Conservation (phyloP, 176 grass and related monocot genomes). For the Guadua angustifolia region DNA sequence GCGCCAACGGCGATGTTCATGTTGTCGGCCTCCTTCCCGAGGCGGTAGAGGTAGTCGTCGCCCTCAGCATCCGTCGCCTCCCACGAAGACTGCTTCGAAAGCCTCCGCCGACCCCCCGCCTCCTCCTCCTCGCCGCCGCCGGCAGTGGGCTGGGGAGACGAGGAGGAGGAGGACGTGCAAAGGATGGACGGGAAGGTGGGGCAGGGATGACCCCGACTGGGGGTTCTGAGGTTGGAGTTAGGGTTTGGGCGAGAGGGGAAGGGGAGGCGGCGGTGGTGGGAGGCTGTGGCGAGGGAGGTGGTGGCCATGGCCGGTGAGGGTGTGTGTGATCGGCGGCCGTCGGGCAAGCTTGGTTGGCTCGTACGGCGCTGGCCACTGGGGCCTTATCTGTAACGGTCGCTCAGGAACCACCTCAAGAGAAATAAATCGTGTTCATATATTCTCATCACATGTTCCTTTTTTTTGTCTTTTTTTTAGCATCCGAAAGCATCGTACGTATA, state of each 20-base stretch:
- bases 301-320: slow-evolving; percentile 43
- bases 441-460: background rate
- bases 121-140: slow-evolving; percentile 35
- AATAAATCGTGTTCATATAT: background rate
- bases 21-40: slow-evolving; percentile 90
- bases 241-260: background rate
- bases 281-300: slow-evolving; percentile 43
- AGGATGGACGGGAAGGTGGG: slow-evolving; percentile 23
- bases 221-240: background rate
- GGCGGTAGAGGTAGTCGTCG: slow-evolving; percentile 85
- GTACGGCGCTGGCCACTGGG: slow-evolving; percentile 4
- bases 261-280: background rate
- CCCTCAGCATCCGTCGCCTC: slow-evolving; percentile 65
- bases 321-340: slow-evolving; percentile 41
- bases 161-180: slow-evolving; percentile 17
- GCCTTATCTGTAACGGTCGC: slow-evolving; percentile 55
- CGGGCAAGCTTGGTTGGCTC: background rate
- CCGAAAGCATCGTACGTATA: too few species aligned
- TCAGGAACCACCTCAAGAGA: slow-evolving; percentile 15
- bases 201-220: background rate
- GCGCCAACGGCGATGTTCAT: slow-evolving; percentile 84
- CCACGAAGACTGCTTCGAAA: slow-evolving; percentile 83
- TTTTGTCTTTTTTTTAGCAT: too few species aligned
- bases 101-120: background rate
- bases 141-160: slow-evolving; percentile 38